Evolutionary conservation across 805 yeast species (phyloP).

Genomic region (Lachancea sp.): DNA sequence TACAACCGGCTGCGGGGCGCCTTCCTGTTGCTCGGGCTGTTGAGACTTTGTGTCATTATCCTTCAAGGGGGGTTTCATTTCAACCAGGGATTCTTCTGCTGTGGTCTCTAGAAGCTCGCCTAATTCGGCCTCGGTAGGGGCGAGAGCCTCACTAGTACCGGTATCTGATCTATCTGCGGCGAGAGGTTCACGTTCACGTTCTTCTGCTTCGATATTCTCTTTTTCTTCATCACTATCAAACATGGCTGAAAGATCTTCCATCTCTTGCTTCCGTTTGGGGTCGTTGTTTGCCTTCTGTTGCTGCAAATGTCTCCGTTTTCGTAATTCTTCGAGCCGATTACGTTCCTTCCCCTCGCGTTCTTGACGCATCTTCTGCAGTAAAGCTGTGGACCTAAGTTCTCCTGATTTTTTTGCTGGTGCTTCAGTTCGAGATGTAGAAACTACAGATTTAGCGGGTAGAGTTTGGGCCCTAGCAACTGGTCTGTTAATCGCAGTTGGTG

Average conservation of each 20-base stretch:
- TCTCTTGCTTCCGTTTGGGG: constrained; percentile 27
- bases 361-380: constrained; percentile 29
- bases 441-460: neutral
- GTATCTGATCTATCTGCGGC: neutral
- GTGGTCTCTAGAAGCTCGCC: constrained; percentile 31
- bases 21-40: constrained; percentile 2
- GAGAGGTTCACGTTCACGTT: neutral
- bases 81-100: constrained; percentile 28
- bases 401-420: constrained; percentile 4
- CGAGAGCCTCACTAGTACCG: neutral
- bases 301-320: constrained; percentile 22
- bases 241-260: constrained; percentile 25
- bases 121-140: constrained; percentile 14
- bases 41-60: neutral
- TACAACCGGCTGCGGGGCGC: constrained; percentile 15
- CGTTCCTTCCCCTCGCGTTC: constrained; percentile 29
- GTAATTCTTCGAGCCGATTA: constrained; percentile 25
- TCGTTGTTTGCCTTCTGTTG: constrained; percentile 14
- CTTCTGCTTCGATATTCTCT: neutral
- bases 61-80: constrained; percentile 6
- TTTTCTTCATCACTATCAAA: constrained; percentile 24
- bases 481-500: constrained; percentile 12
- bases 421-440: neutral
- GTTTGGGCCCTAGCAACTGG: constrained; percentile 4
- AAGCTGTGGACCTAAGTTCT: constrained; percentile 29